Evolutionary conservation across 2,329 filamentous ascomycete genomes (phyloP).

Genomic region (Hymenoscyphus repandus): DNA sequence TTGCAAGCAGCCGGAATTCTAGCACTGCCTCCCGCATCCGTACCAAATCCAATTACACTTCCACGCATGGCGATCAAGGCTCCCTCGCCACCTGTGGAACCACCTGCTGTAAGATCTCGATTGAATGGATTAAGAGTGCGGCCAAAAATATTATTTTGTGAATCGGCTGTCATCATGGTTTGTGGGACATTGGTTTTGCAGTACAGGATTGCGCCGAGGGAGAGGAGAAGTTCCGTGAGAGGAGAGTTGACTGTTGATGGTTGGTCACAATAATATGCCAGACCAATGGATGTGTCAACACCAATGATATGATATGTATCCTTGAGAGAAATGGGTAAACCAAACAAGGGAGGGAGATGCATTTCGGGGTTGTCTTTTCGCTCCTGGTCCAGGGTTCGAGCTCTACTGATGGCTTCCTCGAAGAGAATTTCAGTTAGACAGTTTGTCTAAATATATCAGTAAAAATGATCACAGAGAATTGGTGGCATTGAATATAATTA

Average conservation of each 20-base stretch:
- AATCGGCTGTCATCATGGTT: constrained; percentile 49
- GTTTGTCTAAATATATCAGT: constrained; percentile 17
- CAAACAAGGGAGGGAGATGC: constrained; percentile 55
- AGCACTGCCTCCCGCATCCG: constrained; percentile 51
- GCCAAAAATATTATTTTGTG: constrained; percentile 56
- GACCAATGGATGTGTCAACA: constrained; percentile 48
- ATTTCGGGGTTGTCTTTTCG: constrained; percentile 31
- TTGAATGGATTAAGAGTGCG: constrained; percentile 59
- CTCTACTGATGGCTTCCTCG: constrained; percentile 39
- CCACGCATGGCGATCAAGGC: constrained; percentile 54
- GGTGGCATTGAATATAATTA: too few relatives aligned
- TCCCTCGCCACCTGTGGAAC: constrained; percentile 59
- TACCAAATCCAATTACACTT: constrained; percentile 51
- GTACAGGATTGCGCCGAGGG: constrained; percentile 61
- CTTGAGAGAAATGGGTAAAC: constrained; percentile 52
- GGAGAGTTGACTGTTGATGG: constrained; percentile 49
- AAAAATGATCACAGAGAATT: too few relatives aligned
- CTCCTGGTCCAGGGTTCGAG: constrained; percentile 41
- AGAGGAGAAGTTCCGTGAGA: constrained; percentile 51
- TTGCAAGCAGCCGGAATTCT: constrained; percentile 42
- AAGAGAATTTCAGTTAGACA: constrained; percentile 47
- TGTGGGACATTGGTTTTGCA: constrained; percentile 66
- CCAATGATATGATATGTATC: constrained; percentile 55
- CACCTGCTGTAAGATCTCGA: constrained; percentile 53
- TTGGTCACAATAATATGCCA: constrained; percentile 48